A percentile compares a stretch with the other conserved stretches of the same genome.
These are phyloP conservation scores for Populus hybrid DNA, from an alignment of 441 rosid genomes.

Conservation along the genomic window DNA sequence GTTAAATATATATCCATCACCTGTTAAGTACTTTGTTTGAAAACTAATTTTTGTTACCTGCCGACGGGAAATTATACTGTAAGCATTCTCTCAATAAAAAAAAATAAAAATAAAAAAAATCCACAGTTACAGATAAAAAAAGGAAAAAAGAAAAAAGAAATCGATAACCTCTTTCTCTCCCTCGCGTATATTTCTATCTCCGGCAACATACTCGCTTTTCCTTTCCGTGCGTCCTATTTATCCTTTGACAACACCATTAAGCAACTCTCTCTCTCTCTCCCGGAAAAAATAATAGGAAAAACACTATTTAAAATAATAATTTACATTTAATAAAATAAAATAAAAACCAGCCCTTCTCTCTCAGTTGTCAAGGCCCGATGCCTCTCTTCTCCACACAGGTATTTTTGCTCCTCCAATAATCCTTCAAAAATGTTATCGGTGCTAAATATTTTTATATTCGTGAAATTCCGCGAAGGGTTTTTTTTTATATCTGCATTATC, in stretches of 20 bases:
- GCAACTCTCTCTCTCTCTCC: neutral
- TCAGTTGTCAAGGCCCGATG: neutral
- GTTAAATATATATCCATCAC: no score
- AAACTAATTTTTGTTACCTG: neutral
- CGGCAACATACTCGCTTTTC: neutral
- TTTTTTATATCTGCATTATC: conserved; percentile 35
- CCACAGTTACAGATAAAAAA: no score
- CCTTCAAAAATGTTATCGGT: neutral
- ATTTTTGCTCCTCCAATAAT: neutral
- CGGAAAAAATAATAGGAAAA: neutral
- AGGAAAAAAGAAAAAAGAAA: neutral
- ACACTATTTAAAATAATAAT: no score
- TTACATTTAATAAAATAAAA: no score
- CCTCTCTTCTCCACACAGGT: neutral
- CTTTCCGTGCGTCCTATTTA: neutral
- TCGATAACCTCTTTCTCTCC: no score
- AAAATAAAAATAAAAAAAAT: no score
- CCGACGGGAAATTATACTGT: neutral
- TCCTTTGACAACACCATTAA: neutral
- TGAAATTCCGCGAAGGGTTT: neutral
- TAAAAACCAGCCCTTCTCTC: neutral
- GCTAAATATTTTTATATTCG: conserved; percentile 1
- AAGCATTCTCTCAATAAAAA: no score
- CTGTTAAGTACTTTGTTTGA: no score
- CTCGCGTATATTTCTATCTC: neutral